Evolutionary conservation across 345 rosid species (phyloP), one percentile per base, ranked within the genome.

Genomic region (Bruguiera gymnorhiza): DNA sequence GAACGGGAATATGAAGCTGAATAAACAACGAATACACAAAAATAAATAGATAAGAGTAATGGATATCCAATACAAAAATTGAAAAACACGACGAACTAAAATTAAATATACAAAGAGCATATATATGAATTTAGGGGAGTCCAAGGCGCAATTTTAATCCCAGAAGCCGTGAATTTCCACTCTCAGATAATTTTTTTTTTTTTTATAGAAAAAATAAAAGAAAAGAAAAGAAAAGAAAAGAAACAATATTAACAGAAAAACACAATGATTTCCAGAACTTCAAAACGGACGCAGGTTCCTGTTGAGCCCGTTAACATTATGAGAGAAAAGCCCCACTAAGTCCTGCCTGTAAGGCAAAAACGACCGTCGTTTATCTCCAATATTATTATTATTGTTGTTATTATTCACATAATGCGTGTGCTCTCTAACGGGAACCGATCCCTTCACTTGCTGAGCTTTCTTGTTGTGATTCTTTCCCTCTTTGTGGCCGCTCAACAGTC

Each of bases 261-360:
- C 70, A 31, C 62, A 54, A 73, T 60, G 27, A 72, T 75, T 73
- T 71, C 65, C 71, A 3, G 50, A 43, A 43, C 18, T 43, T 87
- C 72, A 85, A 67, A 86, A 86, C 10, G 89, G 88, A 78, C 70
- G 86, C 74, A 89, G 73, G 74, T 86, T 87, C 73, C 80, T 73
- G 72, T 79, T 43, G 50, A 83, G 68, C 55, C 92, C 89, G 62
- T 81, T 77, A 1, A 77, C 83, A 75, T 80, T 56, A 27, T 1
- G 84, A 39, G 76, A 71, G 21, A 86, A 68, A 31, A 90, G 67
- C 3, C 93, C 87, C 32, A 80, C 79, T 73, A 85, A 64, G 58
- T 84, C 91, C 77, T 79, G 83, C 53, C 79, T 75, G 62, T 82
- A 74, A 54, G 95, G 91, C 83, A 80, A 63, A 43, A 30, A 81